Evolutionary conservation across 2,329 filamentous ascomycete species (phyloP).

Genomic region (Balansia obtecta): DNA sequence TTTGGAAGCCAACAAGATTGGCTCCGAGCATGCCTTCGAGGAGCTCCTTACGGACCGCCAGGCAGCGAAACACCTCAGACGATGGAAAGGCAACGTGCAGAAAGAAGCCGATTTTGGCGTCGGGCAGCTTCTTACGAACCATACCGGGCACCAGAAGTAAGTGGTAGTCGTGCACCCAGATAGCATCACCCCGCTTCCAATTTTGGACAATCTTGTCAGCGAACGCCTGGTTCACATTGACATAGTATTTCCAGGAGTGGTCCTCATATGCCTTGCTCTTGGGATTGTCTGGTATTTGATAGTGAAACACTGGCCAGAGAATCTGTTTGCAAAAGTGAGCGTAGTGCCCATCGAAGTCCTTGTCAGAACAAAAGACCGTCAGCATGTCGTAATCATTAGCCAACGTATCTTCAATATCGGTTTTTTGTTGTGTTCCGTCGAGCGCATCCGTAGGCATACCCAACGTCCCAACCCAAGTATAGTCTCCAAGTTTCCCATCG

Average conservation of each 20-base stretch:
- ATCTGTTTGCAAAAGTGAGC: conserved; percentile 96
- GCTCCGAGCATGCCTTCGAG: conserved; percentile 88
- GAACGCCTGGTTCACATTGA: conserved; percentile 84
- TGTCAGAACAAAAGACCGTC: conserved; percentile 76
- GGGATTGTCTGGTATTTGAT: conserved; percentile 93
- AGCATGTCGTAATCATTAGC: conserved; percentile 73
- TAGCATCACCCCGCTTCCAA: conserved; percentile 85
- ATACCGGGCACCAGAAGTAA: conserved; percentile 78
- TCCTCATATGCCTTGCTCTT: conserved; percentile 98
- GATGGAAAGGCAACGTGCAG: conserved; percentile 91
- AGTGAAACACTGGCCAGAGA: conserved; percentile 94
- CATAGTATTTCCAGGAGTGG: conserved; percentile 92
- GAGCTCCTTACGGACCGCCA: conserved; percentile 75
- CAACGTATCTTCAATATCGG: conserved; percentile 72
- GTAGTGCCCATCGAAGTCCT: conserved; percentile 90
- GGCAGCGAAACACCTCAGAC: conserved; percentile 87
- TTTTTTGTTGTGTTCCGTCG: conserved; percentile 58
- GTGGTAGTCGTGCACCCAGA: conserved; percentile 96
- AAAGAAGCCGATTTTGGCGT: conserved; percentile 94
- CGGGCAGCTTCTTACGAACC: conserved; percentile 79
- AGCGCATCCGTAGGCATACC: conserved; percentile 90
- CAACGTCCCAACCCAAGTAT: conserved; percentile 83
- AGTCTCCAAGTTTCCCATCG: conserved; percentile 56
- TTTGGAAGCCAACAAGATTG: conserved; percentile 88
- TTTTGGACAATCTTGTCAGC: conserved; percentile 81